phyloP scores from a whole-genome alignment of 768 basidiomycete genomes.

The Lactarius psammicola region DNA sequence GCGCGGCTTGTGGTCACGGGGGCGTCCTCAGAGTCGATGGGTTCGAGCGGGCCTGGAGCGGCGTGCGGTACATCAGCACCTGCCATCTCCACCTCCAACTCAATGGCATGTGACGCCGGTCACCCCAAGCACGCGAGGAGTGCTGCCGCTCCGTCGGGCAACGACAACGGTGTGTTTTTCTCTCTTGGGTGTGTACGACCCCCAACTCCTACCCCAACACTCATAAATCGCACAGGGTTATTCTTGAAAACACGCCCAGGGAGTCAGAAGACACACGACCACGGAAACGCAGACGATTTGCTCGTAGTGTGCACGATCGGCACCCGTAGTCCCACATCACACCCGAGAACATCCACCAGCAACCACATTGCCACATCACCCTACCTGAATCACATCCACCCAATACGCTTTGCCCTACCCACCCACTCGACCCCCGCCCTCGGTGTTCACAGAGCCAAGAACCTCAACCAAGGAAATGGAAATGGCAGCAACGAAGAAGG shows the following conservation, averaged over 20 bases:
- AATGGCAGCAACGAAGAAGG: constrained; percentile 43
- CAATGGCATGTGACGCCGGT: too few relatives aligned
- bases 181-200: too few relatives aligned
- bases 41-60: too few relatives aligned
- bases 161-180: too few relatives aligned
- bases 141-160: too few relatives aligned
- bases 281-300: constrained; percentile 44
- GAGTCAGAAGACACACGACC: constrained; percentile 37
- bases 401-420: constrained; percentile 65
- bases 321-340: constrained; percentile 60
- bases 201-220: constrained; percentile 19
- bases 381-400: constrained; percentile 60
- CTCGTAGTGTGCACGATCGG: constrained; percentile 39
- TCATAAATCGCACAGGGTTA: constrained; percentile 34
- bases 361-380: constrained; percentile 67
- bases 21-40: too few relatives aligned
- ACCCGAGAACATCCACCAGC: constrained; percentile 50
- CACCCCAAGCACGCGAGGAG: too few relatives aligned
- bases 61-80: too few relatives aligned
- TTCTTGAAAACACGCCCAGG: constrained; percentile 37
- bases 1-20: too few relatives aligned
- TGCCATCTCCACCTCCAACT: too few relatives aligned
- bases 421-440: constrained; percentile 46
- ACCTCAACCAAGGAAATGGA: constrained; percentile 30
- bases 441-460: constrained; percentile 26